These are phyloP conservation scores for Gynostemma pentaphyllum DNA, from an alignment of 306 rosid species.

Conservation along the genomic window DNA sequence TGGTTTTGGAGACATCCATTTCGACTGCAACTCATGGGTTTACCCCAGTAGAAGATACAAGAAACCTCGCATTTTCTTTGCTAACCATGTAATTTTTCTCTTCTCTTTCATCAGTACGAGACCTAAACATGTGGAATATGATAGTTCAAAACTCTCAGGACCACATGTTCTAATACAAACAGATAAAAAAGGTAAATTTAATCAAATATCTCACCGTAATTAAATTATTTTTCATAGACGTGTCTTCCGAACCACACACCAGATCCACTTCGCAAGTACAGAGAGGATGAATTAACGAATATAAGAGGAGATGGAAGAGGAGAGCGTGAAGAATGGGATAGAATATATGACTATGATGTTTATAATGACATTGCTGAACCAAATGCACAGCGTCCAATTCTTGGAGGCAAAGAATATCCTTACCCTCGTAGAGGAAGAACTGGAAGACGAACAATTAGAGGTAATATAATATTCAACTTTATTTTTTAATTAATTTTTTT, in stretches of 20 bases:
- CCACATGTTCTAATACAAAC: too few relatives aligned
- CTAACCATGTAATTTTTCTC: not conserved
- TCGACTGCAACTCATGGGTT: slow-evolving; percentile 78
- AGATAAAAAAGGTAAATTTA: too few relatives aligned
- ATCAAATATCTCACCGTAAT: too few relatives aligned
- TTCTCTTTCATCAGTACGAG: slow-evolving; percentile 42
- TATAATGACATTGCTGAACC: slow-evolving; percentile 62
- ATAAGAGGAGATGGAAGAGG: slow-evolving; percentile 62
- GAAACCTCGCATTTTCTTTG: not conserved
- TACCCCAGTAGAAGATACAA: slow-evolving; percentile 16
- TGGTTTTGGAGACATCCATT: slow-evolving; percentile 40
- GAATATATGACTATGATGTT: slow-evolving; percentile 66
- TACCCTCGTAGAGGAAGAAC: slow-evolving; percentile 82
- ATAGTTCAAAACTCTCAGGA: too few relatives aligned
- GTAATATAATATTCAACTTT: slow-evolving; percentile 12
- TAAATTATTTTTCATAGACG: slow-evolving; percentile 25
- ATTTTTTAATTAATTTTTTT: not conserved
- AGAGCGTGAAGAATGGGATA: slow-evolving; percentile 53
- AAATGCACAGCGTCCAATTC: slow-evolving; percentile 54
- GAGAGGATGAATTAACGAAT: slow-evolving; percentile 54
- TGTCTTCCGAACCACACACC: slow-evolving; percentile 61
- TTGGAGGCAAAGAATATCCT: slow-evolving; percentile 60
- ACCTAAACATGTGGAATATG: too few relatives aligned
- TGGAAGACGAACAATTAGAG: slow-evolving; percentile 38
- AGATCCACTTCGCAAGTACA: slow-evolving; percentile 31